Percentiles rank a stretch among this genome's conserved stretches.
These are phyloP conservation scores for Tetracladium marchalianum DNA, from an alignment of 495 filamentous ascomycete genomes.

Conservation along the genomic window DNA sequence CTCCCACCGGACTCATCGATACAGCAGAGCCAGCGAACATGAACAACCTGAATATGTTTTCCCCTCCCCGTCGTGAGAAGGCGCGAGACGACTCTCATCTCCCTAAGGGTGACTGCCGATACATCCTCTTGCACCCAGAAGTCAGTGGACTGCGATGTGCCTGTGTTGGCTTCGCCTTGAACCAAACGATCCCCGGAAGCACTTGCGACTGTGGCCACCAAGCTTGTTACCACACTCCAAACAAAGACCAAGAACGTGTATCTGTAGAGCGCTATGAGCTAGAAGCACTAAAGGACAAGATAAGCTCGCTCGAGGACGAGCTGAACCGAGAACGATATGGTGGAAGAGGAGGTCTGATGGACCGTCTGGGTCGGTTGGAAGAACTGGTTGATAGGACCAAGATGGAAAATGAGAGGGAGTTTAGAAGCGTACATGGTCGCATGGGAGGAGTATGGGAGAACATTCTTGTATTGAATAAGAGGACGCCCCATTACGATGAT, in stretches of 20 bases:
- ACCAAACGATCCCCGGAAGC: slow-evolving; percentile 36
- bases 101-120: slow-evolving; percentile 44
- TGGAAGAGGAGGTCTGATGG: slow-evolving; percentile 28
- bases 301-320: slow-evolving; percentile 37
- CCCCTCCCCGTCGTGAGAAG: slow-evolving; percentile 20
- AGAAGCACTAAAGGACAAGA: slow-evolving; percentile 34
- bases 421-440: slow-evolving; percentile 39
- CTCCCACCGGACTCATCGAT: slow-evolving; percentile 17
- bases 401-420: slow-evolving; percentile 35
- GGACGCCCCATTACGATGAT: slow-evolving; percentile 29
- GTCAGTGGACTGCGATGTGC: slow-evolving; percentile 44
- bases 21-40: slow-evolving; percentile 7
- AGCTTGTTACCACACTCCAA: slow-evolving; percentile 41
- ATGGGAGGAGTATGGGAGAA: slow-evolving; percentile 40
- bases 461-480: slow-evolving; percentile 34
- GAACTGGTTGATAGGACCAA: slow-evolving; percentile 39
- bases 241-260: slow-evolving; percentile 25
- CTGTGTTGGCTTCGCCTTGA: slow-evolving; percentile 43
- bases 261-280: slow-evolving; percentile 27
- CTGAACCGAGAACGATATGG: slow-evolving; percentile 28
- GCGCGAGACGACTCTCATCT: slow-evolving; percentile 24
- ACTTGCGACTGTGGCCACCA: slow-evolving; percentile 45
- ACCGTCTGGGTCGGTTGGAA: slow-evolving; percentile 37
- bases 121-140: slow-evolving; percentile 42
- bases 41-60: slow-evolving; percentile 15